Base-by-base conservation (phyloP, 139 green algal genomes). In the Raphidocelis subcapitata region DNA sequence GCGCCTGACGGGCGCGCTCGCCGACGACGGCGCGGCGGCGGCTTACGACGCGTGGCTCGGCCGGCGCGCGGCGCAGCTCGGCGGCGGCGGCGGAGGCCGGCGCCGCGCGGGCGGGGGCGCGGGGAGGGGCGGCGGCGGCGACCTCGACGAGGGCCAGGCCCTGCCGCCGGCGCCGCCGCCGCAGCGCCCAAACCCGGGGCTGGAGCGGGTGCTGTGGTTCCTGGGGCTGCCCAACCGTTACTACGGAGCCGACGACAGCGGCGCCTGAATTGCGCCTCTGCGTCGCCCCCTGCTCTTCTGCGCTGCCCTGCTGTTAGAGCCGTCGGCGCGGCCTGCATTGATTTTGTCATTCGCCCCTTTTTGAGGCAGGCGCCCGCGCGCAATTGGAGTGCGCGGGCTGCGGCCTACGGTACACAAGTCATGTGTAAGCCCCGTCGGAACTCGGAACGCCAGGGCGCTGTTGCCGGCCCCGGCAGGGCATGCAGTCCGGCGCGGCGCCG, bases 151-250 rank as follows among this genome's bases (percentile, higher is more conserved):
- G 21, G 32, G 68, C 41, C 3, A 29, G 44, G 54, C 44, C 62
- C 31, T 21, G 20, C 21, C 5, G 60, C 29, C n/a, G 49, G 47
- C 46, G n/a, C n/a, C 62, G 49, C 14, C 24, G 32, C 24, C 23
- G 31, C 29, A 54, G 46, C 37, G 57, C n/a, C 29, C 26, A 49
- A 88, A 83, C 54, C 62, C 73, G 49, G 60, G 60, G 20, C 52
- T 92, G 3, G 88, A 94, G 73, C 75, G 87, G 23, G 74, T 90
- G 37, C 93, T 93, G 60, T 94, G 89, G 75, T 93, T 80, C 83
- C 77, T 92, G 31, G 89, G 88, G 5, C 65, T 94, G 54, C 88
- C 88, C n/a, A 94, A 94, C 76, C 66, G 26, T 23, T 92, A 90
- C 67, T 88, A 90, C 54, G 23, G 35, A 26, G 52, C 23, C 8